These are phyloP conservation scores for Closterium sp. DNA, from an alignment of 139 green algal species.

Conservation along the genomic window DNA sequence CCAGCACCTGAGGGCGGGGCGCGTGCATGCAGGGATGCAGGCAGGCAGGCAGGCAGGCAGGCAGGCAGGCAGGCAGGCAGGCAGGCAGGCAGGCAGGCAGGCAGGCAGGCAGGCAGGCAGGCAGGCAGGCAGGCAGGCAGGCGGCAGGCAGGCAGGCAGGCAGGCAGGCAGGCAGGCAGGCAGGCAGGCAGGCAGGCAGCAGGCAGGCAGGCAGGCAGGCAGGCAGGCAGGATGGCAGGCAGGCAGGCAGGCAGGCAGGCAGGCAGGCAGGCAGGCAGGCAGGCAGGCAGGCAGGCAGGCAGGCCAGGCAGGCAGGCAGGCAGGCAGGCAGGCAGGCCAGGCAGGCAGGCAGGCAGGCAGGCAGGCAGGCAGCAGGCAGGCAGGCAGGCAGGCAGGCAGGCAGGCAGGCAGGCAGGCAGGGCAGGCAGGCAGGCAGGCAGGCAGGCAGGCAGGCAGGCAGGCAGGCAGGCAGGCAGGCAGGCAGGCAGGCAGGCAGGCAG, in stretches of 20 bases:
- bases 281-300: neutral
- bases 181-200: neutral
- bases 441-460: no score
- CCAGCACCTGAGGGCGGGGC: no score
- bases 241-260: neutral
- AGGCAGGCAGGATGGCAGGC: neutral
- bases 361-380: neutral
- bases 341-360: neutral
- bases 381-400: neutral
- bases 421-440: no score
- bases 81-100: neutral
- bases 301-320: neutral
- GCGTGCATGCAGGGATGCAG: constrained; percentile 4
- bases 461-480: no score
- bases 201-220: neutral
- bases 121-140: neutral
- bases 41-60: neutral
- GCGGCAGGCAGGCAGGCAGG: no score
- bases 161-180: neutral
- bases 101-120: neutral
- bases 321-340: no score
- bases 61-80: neutral
- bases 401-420: neutral
- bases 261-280: neutral
- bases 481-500: no score